These are phyloP conservation scores for Skeletonema costatum DNA, from an alignment of 108 stramenopile species.

Conservation along the genomic window DNA sequence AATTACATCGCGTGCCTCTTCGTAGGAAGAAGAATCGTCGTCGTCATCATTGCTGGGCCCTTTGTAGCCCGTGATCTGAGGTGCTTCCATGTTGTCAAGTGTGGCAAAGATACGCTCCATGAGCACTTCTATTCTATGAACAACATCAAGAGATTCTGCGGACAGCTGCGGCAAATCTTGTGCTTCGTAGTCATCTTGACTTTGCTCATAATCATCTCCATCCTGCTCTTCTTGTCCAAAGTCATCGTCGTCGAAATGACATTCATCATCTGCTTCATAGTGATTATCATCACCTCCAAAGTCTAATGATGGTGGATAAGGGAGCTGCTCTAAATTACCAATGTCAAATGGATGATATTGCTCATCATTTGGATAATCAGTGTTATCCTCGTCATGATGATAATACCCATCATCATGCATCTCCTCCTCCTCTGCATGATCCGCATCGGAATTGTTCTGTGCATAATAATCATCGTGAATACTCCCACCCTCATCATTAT, in stretches of 20 bases:
- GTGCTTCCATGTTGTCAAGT: background rate
- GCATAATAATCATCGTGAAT: background rate
- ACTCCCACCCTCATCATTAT: background rate
- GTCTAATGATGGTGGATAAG: background rate
- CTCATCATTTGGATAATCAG: background rate
- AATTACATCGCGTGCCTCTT: background rate
- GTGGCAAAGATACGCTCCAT: background rate
- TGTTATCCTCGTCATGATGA: background rate
- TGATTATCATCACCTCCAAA: background rate
- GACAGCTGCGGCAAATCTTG: background rate
- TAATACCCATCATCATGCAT: background rate
- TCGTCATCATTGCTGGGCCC: background rate
- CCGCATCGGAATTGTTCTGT: background rate
- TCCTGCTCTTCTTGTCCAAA: background rate
- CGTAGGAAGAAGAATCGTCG: background rate
- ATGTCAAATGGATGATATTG: background rate
- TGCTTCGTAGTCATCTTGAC: background rate
- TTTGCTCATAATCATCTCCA: background rate
- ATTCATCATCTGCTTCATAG: background rate
- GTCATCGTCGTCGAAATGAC: background rate
- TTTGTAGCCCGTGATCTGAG: background rate
- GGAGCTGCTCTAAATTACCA: background rate
- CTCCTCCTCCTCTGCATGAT: background rate
- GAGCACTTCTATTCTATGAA: background rate
- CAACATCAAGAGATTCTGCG: background rate